These are phyloP conservation scores for Calamus simplicifolius DNA, from an alignment of 176 grass and related monocot genomes.

Conservation along the genomic window DNA sequence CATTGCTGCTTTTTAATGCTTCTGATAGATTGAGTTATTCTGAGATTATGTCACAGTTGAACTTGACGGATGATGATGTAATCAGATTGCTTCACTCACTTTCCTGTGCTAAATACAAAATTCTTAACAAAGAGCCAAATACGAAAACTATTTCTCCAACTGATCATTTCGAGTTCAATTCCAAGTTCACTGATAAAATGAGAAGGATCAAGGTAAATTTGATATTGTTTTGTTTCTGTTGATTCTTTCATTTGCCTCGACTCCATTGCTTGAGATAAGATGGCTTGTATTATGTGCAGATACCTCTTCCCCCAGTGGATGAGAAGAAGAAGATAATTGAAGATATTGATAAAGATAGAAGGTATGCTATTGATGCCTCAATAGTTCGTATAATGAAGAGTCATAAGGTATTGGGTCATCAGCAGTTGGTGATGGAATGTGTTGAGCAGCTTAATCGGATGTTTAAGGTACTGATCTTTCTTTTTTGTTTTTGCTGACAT, in stretches of 20 bases:
- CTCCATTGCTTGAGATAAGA: background rate
- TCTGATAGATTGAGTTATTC: slow-evolving; percentile 24
- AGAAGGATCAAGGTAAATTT: slow-evolving; percentile 81
- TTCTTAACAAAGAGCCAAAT: slow-evolving; percentile 82
- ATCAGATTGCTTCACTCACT: slow-evolving; percentile 48
- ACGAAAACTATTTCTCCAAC: slow-evolving; percentile 70
- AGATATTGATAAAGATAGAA: slow-evolving; percentile 55
- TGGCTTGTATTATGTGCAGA: background rate
- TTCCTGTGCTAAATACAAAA: slow-evolving; percentile 94
- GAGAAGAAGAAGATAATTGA: slow-evolving; percentile 13
- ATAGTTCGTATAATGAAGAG: slow-evolving; percentile 75
- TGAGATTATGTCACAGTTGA: slow-evolving; percentile 18
- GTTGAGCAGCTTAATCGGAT: slow-evolving; percentile 65
- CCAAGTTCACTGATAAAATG: slow-evolving; percentile 91
- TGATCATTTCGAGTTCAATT: slow-evolving; percentile 85
- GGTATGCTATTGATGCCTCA: slow-evolving; percentile 55
- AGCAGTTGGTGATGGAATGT: slow-evolving; percentile 60
- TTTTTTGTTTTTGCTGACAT: background rate
- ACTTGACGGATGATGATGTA: slow-evolving; percentile 21
- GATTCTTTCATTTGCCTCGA: no score
- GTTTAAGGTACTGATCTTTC: slow-evolving; percentile 57
- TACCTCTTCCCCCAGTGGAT: slow-evolving; percentile 1
- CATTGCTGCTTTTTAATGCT: slow-evolving; percentile 19
- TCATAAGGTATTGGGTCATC: slow-evolving; percentile 48
- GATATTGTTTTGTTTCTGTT: background rate